Conservation (phyloP, 768 basidiomycete species). For the Phlegmacium glaucopus region DNA sequence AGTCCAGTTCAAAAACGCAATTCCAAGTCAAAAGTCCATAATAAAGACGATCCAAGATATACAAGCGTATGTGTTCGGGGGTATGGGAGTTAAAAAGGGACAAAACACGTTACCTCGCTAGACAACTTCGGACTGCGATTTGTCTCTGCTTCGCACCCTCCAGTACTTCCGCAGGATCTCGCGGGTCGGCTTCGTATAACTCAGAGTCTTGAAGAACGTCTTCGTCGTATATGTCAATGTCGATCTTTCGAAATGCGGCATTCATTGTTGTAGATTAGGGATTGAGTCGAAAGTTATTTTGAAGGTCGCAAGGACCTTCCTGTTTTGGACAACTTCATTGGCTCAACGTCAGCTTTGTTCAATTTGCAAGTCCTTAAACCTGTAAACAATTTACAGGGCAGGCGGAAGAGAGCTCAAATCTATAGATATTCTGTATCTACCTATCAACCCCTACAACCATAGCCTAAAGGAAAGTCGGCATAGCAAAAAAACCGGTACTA, state of each 20-base stretch:
- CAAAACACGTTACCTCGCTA: conserved; percentile 70
- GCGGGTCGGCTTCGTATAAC: conserved; percentile 82
- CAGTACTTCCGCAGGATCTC: conserved; percentile 69
- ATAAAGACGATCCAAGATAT: too few relatives aligned
- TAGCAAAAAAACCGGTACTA: background rate
- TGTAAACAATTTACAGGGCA: too few relatives aligned
- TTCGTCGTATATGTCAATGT: conserved; percentile 93
- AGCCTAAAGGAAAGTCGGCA: background rate
- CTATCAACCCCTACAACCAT: background rate
- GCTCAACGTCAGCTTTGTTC: too few relatives aligned
- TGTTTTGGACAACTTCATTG: too few relatives aligned
- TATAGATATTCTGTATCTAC: too few relatives aligned
- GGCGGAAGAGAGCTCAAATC: too few relatives aligned
- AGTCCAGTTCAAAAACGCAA: too few relatives aligned
- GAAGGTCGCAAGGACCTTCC: background rate
- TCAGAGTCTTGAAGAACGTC: conserved; percentile 83
- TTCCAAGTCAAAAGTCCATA: too few relatives aligned
- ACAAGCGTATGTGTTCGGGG: too few relatives aligned
- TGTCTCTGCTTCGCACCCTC: conserved; percentile 77
- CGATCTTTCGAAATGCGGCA: conserved; percentile 82
- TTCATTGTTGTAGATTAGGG: conserved; percentile 28
- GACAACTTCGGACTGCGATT: conserved; percentile 61
- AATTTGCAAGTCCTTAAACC: too few relatives aligned
- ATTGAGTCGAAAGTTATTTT: background rate
- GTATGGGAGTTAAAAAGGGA: too few relatives aligned